Evolutionary conservation across 306 rosid genomes (phyloP).

Genomic region (Malus orientalis): DNA sequence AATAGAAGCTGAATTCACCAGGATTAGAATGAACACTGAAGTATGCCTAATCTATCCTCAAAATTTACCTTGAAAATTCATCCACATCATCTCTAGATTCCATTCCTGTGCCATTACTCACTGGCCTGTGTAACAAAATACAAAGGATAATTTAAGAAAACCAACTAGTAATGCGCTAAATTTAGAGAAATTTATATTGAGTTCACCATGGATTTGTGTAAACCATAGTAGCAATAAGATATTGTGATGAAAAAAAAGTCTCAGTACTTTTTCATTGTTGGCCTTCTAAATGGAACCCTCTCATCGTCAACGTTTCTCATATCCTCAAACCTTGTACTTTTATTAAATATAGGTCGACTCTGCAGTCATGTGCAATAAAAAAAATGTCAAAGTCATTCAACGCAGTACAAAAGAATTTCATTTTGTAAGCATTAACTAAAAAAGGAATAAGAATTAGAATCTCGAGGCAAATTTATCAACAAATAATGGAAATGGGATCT

Average conservation of each 20-base stretch:
- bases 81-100: constrained; percentile 93
- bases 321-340: constrained; percentile 95
- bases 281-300: constrained; percentile 68
- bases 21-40: background rate
- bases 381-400: background rate
- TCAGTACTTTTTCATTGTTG: constrained; percentile 60
- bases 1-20: background rate
- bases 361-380: constrained; percentile 30
- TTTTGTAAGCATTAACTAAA: background rate
- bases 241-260: background rate
- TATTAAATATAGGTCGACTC: constrained; percentile 93
- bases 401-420: background rate
- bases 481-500: background rate
- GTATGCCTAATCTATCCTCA: background rate
- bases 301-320: constrained; percentile 78
- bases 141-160: background rate
- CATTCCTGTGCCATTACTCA: constrained; percentile 66
- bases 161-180: background rate
- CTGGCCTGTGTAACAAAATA: constrained; percentile 44
- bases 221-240: background rate
- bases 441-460: background rate
- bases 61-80: constrained; percentile 73
- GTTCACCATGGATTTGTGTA: background rate
- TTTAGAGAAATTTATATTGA: background rate
- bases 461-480: background rate